These are phyloP conservation scores for Striga asiatica DNA, from an alignment of 257 asterid genomes.

Conservation along the genomic window DNA sequence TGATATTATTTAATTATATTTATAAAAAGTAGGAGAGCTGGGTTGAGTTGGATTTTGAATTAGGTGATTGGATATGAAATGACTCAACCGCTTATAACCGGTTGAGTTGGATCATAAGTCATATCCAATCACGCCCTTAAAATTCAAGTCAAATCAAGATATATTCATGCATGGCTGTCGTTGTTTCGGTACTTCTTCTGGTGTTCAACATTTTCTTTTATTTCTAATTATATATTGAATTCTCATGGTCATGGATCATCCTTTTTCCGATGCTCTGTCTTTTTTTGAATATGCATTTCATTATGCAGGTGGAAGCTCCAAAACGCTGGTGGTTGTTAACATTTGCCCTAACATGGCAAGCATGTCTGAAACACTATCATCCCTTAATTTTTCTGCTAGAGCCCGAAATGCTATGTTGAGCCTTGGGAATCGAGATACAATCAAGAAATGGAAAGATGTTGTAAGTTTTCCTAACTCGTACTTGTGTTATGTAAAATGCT, in stretches of 20 bases:
- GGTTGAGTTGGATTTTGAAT: too few species aligned
- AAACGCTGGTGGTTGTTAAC: constrained; percentile 79
- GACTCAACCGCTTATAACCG: too few species aligned
- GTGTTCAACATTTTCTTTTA: neutral
- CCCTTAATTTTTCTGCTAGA: constrained; percentile 88
- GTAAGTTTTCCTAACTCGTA: constrained; percentile 40
- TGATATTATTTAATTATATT: too few species aligned
- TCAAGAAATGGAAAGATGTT: constrained; percentile 90
- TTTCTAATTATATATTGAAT: neutral
- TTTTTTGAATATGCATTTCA: constrained; percentile 12
- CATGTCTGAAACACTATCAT: constrained; percentile 70
- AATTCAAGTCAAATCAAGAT: too few species aligned
- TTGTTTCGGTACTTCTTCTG: constrained; percentile 13
- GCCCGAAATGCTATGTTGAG: constrained; percentile 76
- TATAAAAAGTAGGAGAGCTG: too few species aligned
- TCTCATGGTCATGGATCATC: constrained; percentile 1
- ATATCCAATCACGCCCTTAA: too few species aligned
- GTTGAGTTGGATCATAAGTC: too few species aligned
- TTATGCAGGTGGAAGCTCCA: constrained; percentile 83
- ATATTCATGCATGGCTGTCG: neutral
- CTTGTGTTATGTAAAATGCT: neutral
- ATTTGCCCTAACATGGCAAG: constrained; percentile 61
- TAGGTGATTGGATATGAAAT: too few species aligned
- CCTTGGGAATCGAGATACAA: constrained; percentile 94
- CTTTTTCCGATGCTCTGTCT: neutral